Percentiles rank a stretch among this genome's conserved stretches.
phyloP scores from a whole-genome alignment of 2,329 filamentous ascomycete species.

The Colletotrichum tabaci region DNA sequence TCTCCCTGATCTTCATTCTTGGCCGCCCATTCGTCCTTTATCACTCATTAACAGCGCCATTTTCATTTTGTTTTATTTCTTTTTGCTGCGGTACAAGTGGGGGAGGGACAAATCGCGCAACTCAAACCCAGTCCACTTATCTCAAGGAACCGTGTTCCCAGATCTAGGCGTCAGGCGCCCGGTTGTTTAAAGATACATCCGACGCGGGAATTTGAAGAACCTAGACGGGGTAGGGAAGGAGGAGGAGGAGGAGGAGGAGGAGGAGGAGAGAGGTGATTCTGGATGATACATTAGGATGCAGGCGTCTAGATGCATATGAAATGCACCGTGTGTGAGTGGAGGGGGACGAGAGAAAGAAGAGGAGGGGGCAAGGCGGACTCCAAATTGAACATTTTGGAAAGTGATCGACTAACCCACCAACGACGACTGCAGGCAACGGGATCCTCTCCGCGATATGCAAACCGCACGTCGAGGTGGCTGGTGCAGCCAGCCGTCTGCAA shows the following conservation, averaged over 20 bases:
- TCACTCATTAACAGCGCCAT: background rate
- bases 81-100: background rate
- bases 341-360: background rate
- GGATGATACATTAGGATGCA: background rate
- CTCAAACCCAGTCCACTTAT: conserved; percentile 1
- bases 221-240: background rate
- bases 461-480: conserved; percentile 8
- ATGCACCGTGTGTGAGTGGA: conserved; percentile 1
- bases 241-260: too few species aligned
- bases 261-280: background rate
- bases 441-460: conserved; percentile 1
- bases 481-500: background rate
- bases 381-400: background rate
- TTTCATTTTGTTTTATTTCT: too few species aligned
- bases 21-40: background rate
- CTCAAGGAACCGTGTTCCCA: conserved; percentile 12
- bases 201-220: background rate
- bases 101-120: background rate
- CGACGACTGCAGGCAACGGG: background rate
- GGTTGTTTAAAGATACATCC: conserved; percentile 4
- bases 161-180: background rate
- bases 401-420: background rate
- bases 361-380: background rate
- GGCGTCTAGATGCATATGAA: background rate
- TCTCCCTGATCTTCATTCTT: background rate